Evolutionary conservation across 805 yeast genomes (phyloP), one percentile per base, ranked within the genome.

Genomic region (Candida germanica): DNA sequence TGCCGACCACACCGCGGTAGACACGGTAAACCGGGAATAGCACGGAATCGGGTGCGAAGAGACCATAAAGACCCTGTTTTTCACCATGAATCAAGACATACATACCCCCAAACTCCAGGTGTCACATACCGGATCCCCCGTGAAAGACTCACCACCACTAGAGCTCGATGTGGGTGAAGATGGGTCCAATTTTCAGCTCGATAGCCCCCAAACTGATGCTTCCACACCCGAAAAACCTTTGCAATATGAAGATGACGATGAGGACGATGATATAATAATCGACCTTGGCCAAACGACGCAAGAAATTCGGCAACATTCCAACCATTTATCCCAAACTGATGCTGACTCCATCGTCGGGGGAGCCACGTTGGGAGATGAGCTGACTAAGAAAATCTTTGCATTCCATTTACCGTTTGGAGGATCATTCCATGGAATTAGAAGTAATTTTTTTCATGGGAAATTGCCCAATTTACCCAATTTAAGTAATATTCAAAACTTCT

Each of bases 361-460:
- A 4, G 62, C 68, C 2, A 44, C 60, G 2, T 47, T 66, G 3
- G 42, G 47, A 21, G 36, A 16, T 40, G 61, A 26, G 62, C 48
- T 68, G 4, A 58, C 26, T 28, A 68, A 63, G 33, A 69, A 67
- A 47, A 69, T 75, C 31, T 77, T 77, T 42, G 64, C 75, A 26
- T 79, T 80, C 44, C 71, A 81, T 13, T 61, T 80, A 35, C 85
- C 85, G 3, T 75, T 79, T 49, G 79, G 78, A 6, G 71, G 73
- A 24, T 32, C 38, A 14, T 50, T 66, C 13, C 50, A 62, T 3
- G 44, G 36, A 6, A 36, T 58, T n/a, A 38, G 54, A 10, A 40
- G 33, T 11, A 36, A 27, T 18, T 31, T 36, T 13, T 36, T 45
- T 19, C 19, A 66, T 64, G 28, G 24, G 24, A 27, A 26, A 3